These are phyloP conservation scores for Colletotrichum sp. DNA, from an alignment of 2,329 filamentous ascomycete genomes.

Conservation along the genomic window DNA sequence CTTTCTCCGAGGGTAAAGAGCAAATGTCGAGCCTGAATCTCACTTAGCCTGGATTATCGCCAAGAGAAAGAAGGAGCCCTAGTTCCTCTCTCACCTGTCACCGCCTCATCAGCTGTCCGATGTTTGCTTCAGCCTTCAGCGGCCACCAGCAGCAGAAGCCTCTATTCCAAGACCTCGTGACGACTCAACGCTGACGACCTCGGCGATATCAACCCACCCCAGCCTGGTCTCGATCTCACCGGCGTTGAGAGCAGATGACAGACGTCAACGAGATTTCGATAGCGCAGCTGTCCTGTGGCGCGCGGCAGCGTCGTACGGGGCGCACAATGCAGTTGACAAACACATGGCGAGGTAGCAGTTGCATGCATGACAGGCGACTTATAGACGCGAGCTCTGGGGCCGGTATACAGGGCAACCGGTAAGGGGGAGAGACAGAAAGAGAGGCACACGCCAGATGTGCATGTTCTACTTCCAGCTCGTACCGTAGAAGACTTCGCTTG, in stretches of 20 bases:
- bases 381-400: neutral
- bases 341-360: neutral
- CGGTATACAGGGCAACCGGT: slow-evolving; percentile 9
- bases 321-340: neutral
- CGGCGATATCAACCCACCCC: neutral
- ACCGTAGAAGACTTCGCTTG: neutral
- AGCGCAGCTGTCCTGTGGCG: neutral
- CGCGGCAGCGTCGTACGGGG: slow-evolving; percentile 1
- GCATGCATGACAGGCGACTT: neutral
- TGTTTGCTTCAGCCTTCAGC: neutral
- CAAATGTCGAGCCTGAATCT: neutral
- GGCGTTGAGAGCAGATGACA: neutral
- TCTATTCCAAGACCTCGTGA: neutral
- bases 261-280: neutral
- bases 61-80: neutral
- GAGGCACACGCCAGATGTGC: neutral
- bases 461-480: neutral
- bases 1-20: neutral
- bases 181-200: neutral
- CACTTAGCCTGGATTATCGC: neutral
- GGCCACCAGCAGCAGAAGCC: neutral
- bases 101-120: neutral
- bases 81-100: neutral
- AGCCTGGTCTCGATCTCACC: neutral
- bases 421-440: neutral